Conservation (phyloP, 345 rosid species). For the Excoecaria agallocha region DNA sequence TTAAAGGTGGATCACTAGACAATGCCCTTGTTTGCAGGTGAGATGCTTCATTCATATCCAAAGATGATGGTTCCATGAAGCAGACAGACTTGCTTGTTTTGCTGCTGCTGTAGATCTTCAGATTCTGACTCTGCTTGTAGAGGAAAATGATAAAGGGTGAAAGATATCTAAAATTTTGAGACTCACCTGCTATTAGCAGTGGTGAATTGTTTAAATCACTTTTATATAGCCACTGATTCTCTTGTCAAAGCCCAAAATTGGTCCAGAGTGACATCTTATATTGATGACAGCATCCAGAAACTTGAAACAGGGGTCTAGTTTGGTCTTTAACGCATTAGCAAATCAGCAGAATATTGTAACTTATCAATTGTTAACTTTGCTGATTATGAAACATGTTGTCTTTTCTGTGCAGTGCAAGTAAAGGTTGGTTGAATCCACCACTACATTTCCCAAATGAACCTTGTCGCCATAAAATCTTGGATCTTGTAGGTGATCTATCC, state of each 20-base stretch:
- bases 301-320: background rate
- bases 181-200: background rate
- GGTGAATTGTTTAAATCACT: background rate
- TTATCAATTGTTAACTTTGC: background rate
- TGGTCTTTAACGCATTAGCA: background rate
- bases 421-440: slow-evolving; percentile 93
- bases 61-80: background rate
- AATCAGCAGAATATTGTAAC: background rate
- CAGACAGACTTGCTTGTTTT: background rate
- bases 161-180: background rate
- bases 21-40: slow-evolving; percentile 90
- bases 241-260: background rate
- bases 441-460: slow-evolving; percentile 68
- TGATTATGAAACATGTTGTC: background rate
- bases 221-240: background rate
- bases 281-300: background rate
- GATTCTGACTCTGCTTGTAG: too few species aligned
- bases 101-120: background rate
- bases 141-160: slow-evolving; percentile 2
- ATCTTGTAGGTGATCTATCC: slow-evolving; percentile 84
- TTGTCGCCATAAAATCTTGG: slow-evolving; percentile 85
- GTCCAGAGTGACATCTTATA: background rate
- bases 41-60: slow-evolving; percentile 17
- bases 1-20: slow-evolving; percentile 80
- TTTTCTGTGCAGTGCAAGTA: slow-evolving; percentile 43